These are phyloP conservation scores for Tillandsia fasciculata DNA, from an alignment of 176 grass and related monocot species.

Conservation along the genomic window DNA sequence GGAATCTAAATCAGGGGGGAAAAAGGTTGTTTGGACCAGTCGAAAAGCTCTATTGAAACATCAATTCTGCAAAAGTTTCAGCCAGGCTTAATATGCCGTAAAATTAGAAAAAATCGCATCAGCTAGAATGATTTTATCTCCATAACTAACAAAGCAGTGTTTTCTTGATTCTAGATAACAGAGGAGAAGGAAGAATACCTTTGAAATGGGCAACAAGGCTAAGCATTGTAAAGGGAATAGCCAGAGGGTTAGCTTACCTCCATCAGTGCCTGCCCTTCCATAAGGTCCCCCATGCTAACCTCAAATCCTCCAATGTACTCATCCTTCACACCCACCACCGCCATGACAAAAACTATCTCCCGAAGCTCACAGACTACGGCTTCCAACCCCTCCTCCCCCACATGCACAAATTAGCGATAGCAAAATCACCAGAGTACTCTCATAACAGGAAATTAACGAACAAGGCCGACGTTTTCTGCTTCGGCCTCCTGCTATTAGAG, in stretches of 20 bases:
- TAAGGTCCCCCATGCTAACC: constrained; percentile 71
- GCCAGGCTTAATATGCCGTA: too few relatives aligned
- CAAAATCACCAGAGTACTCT: constrained; percentile 50
- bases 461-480: constrained; percentile 80
- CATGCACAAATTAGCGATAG: constrained; percentile 39
- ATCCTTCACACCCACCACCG: constrained; percentile 6
- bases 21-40: too few relatives aligned
- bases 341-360: constrained; percentile 1
- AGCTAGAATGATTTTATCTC: neutral
- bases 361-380: constrained; percentile 77
- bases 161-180: constrained; percentile 38
- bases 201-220: constrained; percentile 65
- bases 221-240: constrained; percentile 54
- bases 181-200: constrained; percentile 61
- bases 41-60: too few relatives aligned
- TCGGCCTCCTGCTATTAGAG: constrained; percentile 73
- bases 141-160: too few relatives aligned
- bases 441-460: constrained; percentile 36
- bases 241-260: constrained; percentile 59
- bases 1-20: too few relatives aligned
- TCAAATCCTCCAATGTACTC: constrained; percentile 86
- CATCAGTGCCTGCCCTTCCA: constrained; percentile 51
- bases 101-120: neutral
- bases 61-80: too few relatives aligned
- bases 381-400: constrained; percentile 57